phyloP scores from a whole-genome alignment of 352 stramenopile genomes.

The Globisporangium nodosum region DNA sequence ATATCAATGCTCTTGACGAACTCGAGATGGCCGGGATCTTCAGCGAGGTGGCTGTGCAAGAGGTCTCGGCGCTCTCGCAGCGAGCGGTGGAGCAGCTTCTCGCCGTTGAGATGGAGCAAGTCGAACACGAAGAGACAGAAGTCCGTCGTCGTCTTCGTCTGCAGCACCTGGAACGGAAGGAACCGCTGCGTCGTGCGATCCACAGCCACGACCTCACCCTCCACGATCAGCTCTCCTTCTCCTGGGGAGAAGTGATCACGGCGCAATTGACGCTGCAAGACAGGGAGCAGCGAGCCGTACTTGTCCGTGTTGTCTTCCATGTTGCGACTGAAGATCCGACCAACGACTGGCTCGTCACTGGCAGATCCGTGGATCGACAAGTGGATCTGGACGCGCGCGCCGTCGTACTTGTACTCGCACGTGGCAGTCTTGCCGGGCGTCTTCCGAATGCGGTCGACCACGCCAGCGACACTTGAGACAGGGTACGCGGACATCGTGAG shows the following conservation, averaged over 20 bases:
- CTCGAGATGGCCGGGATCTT: conserved; percentile 41
- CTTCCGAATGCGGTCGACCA: conserved; percentile 45
- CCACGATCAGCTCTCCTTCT: conserved; percentile 42
- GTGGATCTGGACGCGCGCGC: conserved; percentile 72
- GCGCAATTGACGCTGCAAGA: conserved; percentile 28
- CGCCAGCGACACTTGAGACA: conserved; percentile 44
- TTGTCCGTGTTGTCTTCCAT: conserved; percentile 75
- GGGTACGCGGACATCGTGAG: conserved; percentile 80
- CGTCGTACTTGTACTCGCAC: conserved; percentile 85
- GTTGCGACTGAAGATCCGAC: conserved; percentile 80
- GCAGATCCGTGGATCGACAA: conserved; percentile 12
- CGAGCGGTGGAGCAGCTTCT: conserved; percentile 34
- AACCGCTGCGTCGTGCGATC: conserved; percentile 42
- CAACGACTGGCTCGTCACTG: neutral
- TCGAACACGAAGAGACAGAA: conserved; percentile 83
- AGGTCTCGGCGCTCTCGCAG: conserved; percentile 38
- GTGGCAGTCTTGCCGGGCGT: conserved; percentile 28
- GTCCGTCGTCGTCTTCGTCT: conserved; percentile 63
- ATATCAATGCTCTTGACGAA: conserved; percentile 64
- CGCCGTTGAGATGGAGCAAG: conserved; percentile 46
- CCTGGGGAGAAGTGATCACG: neutral
- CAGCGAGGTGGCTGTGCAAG: conserved; percentile 26
- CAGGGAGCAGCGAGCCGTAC: conserved; percentile 49
- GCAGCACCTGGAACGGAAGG: conserved; percentile 73
- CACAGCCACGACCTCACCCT: conserved; percentile 73